Evolutionary conservation across 257 asterid species (phyloP).

Genomic region (Scutellaria baicalensis): DNA sequence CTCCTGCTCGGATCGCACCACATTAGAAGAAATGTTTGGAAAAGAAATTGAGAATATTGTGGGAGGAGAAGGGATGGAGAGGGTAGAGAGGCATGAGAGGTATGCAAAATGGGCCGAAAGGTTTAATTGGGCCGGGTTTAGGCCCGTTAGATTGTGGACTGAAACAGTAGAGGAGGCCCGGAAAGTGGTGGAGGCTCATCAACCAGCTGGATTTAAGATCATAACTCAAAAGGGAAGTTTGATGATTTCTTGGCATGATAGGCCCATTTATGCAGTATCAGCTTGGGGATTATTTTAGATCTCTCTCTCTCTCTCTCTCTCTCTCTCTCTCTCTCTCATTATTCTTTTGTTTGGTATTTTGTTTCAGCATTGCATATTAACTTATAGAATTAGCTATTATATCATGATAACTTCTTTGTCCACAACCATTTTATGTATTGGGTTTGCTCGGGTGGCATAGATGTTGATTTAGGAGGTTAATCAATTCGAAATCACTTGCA

Average conservation of each 20-base stretch:
- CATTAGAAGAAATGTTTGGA: slow-evolving; percentile 43
- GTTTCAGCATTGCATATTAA: background rate
- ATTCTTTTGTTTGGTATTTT: background rate
- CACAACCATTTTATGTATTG: too few species aligned
- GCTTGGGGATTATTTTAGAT: slow-evolving; percentile 34
- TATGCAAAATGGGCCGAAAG: slow-evolving; percentile 34
- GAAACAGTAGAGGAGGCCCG: slow-evolving; percentile 46
- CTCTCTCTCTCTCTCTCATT: too few species aligned
- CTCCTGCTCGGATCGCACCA: slow-evolving; percentile 26
- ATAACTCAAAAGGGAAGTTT: slow-evolving; percentile 28
- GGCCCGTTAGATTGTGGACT: slow-evolving; percentile 42
- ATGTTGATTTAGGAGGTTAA: too few species aligned
- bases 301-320: too few species aligned
- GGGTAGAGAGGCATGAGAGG: slow-evolving; percentile 53
- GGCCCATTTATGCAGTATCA: slow-evolving; percentile 53
- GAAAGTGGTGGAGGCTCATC: slow-evolving; percentile 16
- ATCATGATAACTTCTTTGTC: too few species aligned
- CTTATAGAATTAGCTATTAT: too few species aligned
- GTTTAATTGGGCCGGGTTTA: slow-evolving; percentile 28
- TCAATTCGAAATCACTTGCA: too few species aligned
- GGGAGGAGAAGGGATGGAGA: slow-evolving; percentile 42
- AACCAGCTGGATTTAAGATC: slow-evolving; percentile 29
- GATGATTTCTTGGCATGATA: slow-evolving; percentile 59
- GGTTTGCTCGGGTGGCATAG: too few species aligned
- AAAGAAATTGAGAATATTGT: slow-evolving; percentile 52